Conservation (phyloP, 371 early-diverging fungal species). For the Fennellomyces sp. region DNA sequence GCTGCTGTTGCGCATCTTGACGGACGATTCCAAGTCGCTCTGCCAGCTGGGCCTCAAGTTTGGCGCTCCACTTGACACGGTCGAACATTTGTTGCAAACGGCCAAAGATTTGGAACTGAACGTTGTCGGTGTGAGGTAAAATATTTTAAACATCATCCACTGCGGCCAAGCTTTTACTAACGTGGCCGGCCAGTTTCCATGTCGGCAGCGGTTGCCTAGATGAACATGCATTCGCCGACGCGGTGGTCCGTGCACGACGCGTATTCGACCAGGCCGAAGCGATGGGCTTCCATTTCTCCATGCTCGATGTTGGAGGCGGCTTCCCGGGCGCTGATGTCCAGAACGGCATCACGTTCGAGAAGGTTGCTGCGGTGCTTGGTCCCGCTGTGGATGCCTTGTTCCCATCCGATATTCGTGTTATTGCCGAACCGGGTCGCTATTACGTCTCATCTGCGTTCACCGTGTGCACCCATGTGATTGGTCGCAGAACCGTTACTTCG, state of each 20-base stretch:
- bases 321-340: conserved; percentile 89
- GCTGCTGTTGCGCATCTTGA: conserved; percentile 90
- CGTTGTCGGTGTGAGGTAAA: conserved; percentile 83
- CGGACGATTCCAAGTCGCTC: conserved; percentile 92
- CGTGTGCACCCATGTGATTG: conserved; percentile 92
- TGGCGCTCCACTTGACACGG: conserved; percentile 83
- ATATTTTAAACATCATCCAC: not conserved
- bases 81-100: conserved; percentile 66
- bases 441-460: conserved; percentile 95
- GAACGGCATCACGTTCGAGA: conserved; percentile 80
- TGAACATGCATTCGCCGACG: conserved; percentile 88
- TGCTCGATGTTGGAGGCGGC: conserved; percentile 97
- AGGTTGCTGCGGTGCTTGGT: conserved; percentile 80
- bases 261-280: conserved; percentile 86
- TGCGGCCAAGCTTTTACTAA: not conserved
- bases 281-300: conserved; percentile 76
- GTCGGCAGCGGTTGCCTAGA: conserved; percentile 96
- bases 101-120: conserved; percentile 84
- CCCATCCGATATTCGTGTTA: conserved; percentile 76
- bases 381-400: conserved; percentile 82
- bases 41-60: conserved; percentile 96
- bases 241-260: conserved; percentile 80
- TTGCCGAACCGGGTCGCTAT: conserved; percentile 98
- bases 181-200: conserved; percentile 68
- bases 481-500: conserved; percentile 71